Conservation (phyloP, 768 basidiomycete genomes). For the Boletus rex-veris region DNA sequence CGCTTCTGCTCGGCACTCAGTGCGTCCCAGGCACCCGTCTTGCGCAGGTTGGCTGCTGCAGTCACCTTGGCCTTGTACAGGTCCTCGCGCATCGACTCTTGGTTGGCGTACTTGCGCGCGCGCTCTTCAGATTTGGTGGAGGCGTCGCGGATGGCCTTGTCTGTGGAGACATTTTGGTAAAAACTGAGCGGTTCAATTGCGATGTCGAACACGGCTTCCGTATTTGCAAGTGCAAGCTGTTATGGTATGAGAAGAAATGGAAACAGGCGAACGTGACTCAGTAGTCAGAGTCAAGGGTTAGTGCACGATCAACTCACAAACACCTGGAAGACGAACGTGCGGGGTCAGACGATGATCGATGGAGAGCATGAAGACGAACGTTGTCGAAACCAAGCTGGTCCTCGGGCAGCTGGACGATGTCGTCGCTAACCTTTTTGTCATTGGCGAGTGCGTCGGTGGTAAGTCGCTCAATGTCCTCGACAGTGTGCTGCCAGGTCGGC, state of each 20-base stretch:
- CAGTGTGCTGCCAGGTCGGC: constrained; percentile 65
- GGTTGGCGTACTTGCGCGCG: constrained; percentile 67
- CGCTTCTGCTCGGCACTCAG: constrained; percentile 67
- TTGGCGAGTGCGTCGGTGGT: constrained; percentile 59
- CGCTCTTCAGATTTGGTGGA: constrained; percentile 71
- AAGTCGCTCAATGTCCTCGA: constrained; percentile 55
- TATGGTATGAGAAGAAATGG: not conserved
- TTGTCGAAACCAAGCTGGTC: constrained; percentile 64
- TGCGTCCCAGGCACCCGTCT: constrained; percentile 56
- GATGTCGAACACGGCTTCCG: constrained; percentile 52
- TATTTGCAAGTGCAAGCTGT: constrained; percentile 58
- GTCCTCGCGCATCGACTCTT: constrained; percentile 78
- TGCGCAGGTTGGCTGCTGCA: constrained; percentile 66
- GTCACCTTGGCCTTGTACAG: constrained; percentile 69
- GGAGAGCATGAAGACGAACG: constrained; percentile 38
- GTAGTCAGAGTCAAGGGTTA: too few relatives aligned
- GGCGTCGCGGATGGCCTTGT: constrained; percentile 76
- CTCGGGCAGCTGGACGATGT: constrained; percentile 54
- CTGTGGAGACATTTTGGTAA: constrained; percentile 77
- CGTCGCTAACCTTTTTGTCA: constrained; percentile 56
- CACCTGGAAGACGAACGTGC: constrained; percentile 42
- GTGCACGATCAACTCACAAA: constrained; percentile 54
- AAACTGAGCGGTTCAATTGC: constrained; percentile 63
- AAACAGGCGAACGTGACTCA: not conserved
- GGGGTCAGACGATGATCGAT: not conserved